phyloP scores from a whole-genome alignment of 208 protist genomes.

The Eutreptiella sp. region DNA sequence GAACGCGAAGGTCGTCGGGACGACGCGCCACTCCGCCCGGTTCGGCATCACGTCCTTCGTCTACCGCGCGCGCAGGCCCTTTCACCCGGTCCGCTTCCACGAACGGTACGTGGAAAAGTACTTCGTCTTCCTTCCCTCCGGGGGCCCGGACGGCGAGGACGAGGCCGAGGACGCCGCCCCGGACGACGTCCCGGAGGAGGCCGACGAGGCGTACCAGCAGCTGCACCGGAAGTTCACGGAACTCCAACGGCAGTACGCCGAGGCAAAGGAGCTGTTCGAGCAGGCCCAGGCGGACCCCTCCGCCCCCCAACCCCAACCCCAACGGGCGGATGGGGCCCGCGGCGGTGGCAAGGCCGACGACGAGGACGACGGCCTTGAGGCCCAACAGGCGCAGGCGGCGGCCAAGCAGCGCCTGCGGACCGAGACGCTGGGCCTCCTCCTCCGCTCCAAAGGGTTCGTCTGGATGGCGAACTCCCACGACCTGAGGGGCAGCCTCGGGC shows the following conservation, averaged over 20 bases:
- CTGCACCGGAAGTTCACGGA: no score
- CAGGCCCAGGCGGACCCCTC: no score
- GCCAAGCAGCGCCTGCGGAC: neutral
- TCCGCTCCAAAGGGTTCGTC: slow-evolving; percentile 52
- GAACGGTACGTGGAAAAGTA: slow-evolving; percentile 18
- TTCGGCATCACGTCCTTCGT: slow-evolving; percentile 51
- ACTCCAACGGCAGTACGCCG: no score
- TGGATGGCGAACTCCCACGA: slow-evolving; percentile 37
- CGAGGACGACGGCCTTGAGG: neutral
- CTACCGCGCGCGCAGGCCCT: slow-evolving; percentile 41
- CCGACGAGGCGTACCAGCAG: neutral
- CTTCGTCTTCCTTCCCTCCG: neutral
- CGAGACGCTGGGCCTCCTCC: slow-evolving; percentile 17
- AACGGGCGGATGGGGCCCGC: no score
- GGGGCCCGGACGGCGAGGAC: neutral
- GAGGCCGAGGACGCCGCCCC: neutral
- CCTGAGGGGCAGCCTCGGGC: slow-evolving; percentile 5
- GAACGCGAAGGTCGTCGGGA: no score
- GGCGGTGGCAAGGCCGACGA: neutral
- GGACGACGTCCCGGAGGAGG: neutral
- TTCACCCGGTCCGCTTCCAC: slow-evolving; percentile 46
- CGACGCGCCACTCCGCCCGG: no score
- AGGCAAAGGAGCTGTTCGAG: no score
- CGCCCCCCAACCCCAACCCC: no score
- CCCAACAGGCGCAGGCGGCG: neutral